Percentiles rank a stretch among this genome's conserved stretches.
These are phyloP conservation scores for Triadica sebifera DNA, from an alignment of 345 rosid species.

Conservation along the genomic window DNA sequence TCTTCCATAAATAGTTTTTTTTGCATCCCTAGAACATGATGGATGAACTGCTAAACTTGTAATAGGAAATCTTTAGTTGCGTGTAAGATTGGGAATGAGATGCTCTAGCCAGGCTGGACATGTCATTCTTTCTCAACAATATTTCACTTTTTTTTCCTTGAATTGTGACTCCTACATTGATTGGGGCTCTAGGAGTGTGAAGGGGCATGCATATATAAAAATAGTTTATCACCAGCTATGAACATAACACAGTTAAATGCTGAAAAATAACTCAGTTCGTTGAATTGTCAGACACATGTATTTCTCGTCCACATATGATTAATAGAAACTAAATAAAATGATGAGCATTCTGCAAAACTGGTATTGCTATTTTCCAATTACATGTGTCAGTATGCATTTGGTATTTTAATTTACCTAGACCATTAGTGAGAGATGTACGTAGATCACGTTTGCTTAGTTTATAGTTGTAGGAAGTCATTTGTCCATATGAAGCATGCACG, in stretches of 20 bases:
- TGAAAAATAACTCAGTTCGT: background rate
- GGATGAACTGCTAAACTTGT: background rate
- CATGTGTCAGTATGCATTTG: background rate
- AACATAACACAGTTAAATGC: background rate
- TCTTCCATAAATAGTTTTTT: constrained; percentile 1
- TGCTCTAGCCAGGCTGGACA: background rate
- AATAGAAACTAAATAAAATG: background rate
- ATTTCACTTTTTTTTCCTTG: background rate
- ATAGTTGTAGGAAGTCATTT: background rate
- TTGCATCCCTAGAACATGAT: background rate
- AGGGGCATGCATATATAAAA: background rate
- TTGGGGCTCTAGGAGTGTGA: background rate
- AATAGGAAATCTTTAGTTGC: background rate
- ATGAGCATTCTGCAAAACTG: background rate
- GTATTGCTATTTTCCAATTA: background rate
- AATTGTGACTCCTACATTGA: background rate
- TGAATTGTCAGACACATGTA: background rate
- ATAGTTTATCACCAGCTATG: background rate
- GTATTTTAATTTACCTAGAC: background rate
- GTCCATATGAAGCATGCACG: background rate
- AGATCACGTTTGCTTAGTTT: background rate
- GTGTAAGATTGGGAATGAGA: constrained; percentile 1
- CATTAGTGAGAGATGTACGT: background rate
- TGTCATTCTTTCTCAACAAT: background rate
- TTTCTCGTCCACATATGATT: background rate